Base-by-base conservation (phyloP, 2,329 filamentous ascomycete species). In the Pyricularia grisea region DNA sequence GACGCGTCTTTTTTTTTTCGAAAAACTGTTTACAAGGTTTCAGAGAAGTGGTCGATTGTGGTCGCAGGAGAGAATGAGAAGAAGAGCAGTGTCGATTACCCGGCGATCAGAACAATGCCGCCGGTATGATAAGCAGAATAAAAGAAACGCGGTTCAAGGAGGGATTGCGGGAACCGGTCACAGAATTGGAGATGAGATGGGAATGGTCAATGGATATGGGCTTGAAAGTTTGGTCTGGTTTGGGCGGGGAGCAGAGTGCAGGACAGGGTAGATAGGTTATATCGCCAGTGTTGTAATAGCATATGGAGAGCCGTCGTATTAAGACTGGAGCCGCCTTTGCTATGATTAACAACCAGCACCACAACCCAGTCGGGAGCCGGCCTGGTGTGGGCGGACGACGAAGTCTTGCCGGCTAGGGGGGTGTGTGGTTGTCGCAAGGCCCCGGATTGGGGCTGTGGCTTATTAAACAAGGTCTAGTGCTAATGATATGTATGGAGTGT, bases 81-180 rank as follows among this genome's bases (percentile, higher is more conserved):
- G 58, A 36, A 14, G n/a, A 17, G 55, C 11, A 28, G 33, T 28
- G 25, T 28, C 33, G 23, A 67, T 36, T 36, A 17, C 33, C 23
- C 23, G 65, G 28, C 20, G 67, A 23, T 42, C 66, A 67, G 42
- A 33, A 68, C 58, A 68, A 68, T 68, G 67, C 67, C 58, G 58
- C 23, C 30, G 25, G 67, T 68, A 58, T 68, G 67, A 68, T 68
- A n/a, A n/a, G 23, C 58, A 61, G 28, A 42, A 28, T 31, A 12
- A 30, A 68, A 28, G 55, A 17, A 58, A 55, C 42, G 28, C 55
- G 58, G 17, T 50, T 11, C 30, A 68, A 42, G 67, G 23, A 68
- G 58, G 55, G 67, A 68, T 68, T 64, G n/a, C 67, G 20, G 58
- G 58, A 68, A 64, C 67, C 67, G 55, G 67, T 68, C 67, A 68